phyloP scores from a whole-genome alignment of 352 stramenopile genomes.

The Phytophthora pluvialis region DNA sequence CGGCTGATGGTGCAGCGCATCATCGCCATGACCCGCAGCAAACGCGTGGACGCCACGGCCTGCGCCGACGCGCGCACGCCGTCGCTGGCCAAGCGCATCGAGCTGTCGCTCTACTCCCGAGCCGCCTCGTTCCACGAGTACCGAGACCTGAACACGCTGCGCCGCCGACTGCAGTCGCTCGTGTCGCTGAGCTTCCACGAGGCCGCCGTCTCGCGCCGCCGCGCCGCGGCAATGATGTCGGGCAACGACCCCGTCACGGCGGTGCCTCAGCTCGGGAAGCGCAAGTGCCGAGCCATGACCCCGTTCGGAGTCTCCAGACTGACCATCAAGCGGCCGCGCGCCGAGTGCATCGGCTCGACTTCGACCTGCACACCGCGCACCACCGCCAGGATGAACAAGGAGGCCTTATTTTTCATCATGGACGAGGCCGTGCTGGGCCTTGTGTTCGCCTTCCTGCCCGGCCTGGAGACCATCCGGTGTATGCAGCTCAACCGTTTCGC shows the following conservation, averaged over 20 bases:
- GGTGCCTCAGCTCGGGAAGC: slow-evolving; percentile 57
- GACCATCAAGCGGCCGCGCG: slow-evolving; percentile 60
- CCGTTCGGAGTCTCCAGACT: slow-evolving; percentile 69
- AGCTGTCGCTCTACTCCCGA: slow-evolving; percentile 85
- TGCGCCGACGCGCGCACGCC: slow-evolving; percentile 68
- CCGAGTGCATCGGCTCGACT: slow-evolving; percentile 35
- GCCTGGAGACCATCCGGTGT: slow-evolving; percentile 69
- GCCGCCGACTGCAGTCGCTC: slow-evolving; percentile 79
- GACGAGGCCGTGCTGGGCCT: slow-evolving; percentile 75
- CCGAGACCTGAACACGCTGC: slow-evolving; percentile 84
- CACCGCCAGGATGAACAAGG: slow-evolving; percentile 14
- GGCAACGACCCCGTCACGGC: slow-evolving; percentile 27
- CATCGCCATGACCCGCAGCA: slow-evolving; percentile 86
- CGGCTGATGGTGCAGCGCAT: slow-evolving; percentile 88
- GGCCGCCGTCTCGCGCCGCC: slow-evolving; percentile 65
- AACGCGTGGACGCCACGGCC: slow-evolving; percentile 42
- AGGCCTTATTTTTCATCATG: slow-evolving; percentile 62
- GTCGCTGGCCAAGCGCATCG: slow-evolving; percentile 86
- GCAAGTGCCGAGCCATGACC: slow-evolving; percentile 40
- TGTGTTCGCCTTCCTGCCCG: slow-evolving; percentile 75
- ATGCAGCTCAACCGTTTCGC: slow-evolving; percentile 73
- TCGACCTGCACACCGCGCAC: slow-evolving; percentile 28
- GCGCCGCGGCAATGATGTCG: slow-evolving; percentile 25
- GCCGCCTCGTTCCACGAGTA: slow-evolving; percentile 88
- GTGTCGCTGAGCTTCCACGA: slow-evolving; percentile 90